Base-by-base conservation (phyloP, 2,329 filamentous ascomycete species). In the Fusarium algeriense region DNA sequence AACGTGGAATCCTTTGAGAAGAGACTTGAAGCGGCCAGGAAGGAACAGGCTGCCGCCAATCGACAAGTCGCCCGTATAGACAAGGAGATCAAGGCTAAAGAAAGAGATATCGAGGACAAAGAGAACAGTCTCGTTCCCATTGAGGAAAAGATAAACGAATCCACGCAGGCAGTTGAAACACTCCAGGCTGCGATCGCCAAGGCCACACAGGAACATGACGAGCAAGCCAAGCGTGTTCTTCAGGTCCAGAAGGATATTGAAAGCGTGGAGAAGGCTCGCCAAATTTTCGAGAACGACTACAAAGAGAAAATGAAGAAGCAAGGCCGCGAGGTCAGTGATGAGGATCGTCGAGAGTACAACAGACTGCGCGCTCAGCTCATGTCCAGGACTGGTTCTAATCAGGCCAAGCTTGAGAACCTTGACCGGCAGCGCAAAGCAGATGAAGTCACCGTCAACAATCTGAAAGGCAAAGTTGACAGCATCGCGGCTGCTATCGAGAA, bases 301-400 rank as follows among this genome's bases (percentile, higher is more conserved):
- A 89, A 91, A 69, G 93, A 95, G 76, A 90, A 92, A 28, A 90
- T 96, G 77, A 93, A 93, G 81, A 92, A 95, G 77, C 91, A 96
- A 75, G 96, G 96, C 62, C 93, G 92, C 67, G 92, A 95, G 73
- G 86, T 99, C 52, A 97, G 90, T 71, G 93, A 95, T 62, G 88
- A 89, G 17, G 96, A 99, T 80, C 89, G 95, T 63, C 93, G 94
- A 76, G 94, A 98, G 80, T 98, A 98, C 83, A 94, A 94, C 77
- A 88, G 87, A 45, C 89, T 99, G 49, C 92, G 92, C 65, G 90
- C 93, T 70, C 92, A 98, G 77, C 93, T 97, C 66, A 94, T 93
- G 80, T 91, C 93, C 72, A 92, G 91, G 71, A 92, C 93, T 32
- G 92, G 94, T 11, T 87, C 89, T 12, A 93, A 97, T 75, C 93